Base-by-base conservation (phyloP, 2,329 filamentous ascomycete species). In the Microcera coccophila region DNA sequence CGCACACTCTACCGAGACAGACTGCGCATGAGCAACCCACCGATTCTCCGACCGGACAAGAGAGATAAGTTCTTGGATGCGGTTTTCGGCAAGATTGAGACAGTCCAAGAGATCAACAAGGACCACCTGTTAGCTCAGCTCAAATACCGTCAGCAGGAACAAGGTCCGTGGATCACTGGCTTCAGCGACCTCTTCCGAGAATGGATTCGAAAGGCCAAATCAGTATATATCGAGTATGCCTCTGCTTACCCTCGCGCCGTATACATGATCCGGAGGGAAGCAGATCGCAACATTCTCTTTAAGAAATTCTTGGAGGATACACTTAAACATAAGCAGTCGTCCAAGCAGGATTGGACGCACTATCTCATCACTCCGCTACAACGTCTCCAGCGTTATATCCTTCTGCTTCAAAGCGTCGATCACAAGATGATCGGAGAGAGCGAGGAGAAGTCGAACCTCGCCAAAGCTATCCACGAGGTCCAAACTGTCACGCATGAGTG, bases 181-280 rank as follows among this genome's bases (percentile, higher is more conserved):
- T 96, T 96, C 67, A 96, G 90, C 62, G 93, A 97, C 60, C 88
- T 98, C 38, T 97, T 98, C 73, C 78, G 93, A 45, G 93, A 98
- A 68, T 98, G 93, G 93, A 95, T 97, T 49, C 81, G 93, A 50
- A 97, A 96, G 65, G 93, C 93, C 22, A 89, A 85, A 64, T 73
- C 78, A 3, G 85, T 88, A 10, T 98, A 97, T 62, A 82, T 96
- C 47, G 90, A 95, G 45, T 98, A 97, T 64, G 91, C 91, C 29
- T 84, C 85, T 1, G 83, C 83, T 1, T 97, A 93, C 55, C 91
- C 91, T 1, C 82, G 84, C 45, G 91, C 93, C 1, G 84, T 82
- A 28, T 90, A 87, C 61, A 73, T 90, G 40, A 81, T 98, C 15
- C 84, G 90, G 40, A 86, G 85, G 60, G 93, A 98, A 66, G 76